Conservation (phyloP, 768 basidiomycete genomes). For the Ephemerocybe angulata region DNA sequence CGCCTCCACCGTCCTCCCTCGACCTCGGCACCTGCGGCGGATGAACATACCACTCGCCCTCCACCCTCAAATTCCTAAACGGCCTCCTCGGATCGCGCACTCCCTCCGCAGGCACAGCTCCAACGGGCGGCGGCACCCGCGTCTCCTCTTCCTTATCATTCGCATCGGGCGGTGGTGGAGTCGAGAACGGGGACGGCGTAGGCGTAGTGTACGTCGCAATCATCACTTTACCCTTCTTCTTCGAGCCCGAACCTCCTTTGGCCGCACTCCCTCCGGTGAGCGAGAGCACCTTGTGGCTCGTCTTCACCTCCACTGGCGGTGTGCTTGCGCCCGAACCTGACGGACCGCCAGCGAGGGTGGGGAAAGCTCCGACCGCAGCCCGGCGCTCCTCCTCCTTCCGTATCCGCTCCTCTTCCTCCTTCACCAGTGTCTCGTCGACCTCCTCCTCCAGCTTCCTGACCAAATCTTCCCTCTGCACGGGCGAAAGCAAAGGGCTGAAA, state of each 20-base stretch:
- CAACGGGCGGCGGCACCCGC: neutral
- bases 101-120: neutral
- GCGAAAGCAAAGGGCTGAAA: conserved; percentile 33
- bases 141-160: neutral
- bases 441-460: conserved; percentile 41
- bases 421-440: conserved; percentile 45
- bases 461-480: conserved; percentile 31
- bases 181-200: conserved; percentile 33
- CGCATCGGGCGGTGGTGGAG: conserved; percentile 10
- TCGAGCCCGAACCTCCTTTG: no score
- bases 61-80: neutral
- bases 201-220: conserved; percentile 49
- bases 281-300: conserved; percentile 59
- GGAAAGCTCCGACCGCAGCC: conserved; percentile 58
- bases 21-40: neutral
- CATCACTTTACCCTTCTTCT: conserved; percentile 45
- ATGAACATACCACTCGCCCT: neutral
- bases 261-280: no score
- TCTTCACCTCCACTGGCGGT: conserved; percentile 23
- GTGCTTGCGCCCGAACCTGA: conserved; percentile 8
- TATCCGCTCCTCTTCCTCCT: conserved; percentile 14
- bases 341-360: conserved; percentile 37
- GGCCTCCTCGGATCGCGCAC: neutral
- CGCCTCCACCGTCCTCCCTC: neutral
- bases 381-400: conserved; percentile 40